phyloP scores from a whole-genome alignment of 2,329 filamentous ascomycete species.

The Beauveria sp. region DNA sequence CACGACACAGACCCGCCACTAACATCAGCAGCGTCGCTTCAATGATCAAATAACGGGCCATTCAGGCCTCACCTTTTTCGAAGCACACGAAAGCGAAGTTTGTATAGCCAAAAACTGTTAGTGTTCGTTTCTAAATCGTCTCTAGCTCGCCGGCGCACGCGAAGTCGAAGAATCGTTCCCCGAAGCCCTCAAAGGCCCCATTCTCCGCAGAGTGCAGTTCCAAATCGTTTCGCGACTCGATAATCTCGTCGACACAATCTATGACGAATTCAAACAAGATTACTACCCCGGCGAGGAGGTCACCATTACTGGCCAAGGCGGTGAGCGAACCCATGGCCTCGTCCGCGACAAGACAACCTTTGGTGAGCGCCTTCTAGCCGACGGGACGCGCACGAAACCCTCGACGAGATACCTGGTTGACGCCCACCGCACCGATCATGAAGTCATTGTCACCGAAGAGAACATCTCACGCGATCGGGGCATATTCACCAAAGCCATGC shows the following conservation, averaged over 20 bases:
- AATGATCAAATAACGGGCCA: slow-evolving; percentile 95
- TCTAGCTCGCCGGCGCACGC: slow-evolving; percentile 66
- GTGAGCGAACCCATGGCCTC: slow-evolving; percentile 62
- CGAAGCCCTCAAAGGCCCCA: slow-evolving; percentile 81
- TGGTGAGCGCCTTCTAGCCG: slow-evolving; percentile 47
- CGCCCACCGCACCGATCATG: slow-evolving; percentile 60
- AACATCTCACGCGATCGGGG: slow-evolving; percentile 84
- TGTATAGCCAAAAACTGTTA: slow-evolving; percentile 23
- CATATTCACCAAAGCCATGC: slow-evolving; percentile 87
- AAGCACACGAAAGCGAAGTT: slow-evolving; percentile 87
- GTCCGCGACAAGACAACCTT: slow-evolving; percentile 84
- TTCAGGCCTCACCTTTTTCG: slow-evolving; percentile 84
- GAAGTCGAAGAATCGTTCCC: slow-evolving; percentile 91
- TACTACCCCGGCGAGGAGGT: slow-evolving; percentile 87
- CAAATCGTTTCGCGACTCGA: slow-evolving; percentile 85
- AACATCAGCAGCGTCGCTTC: slow-evolving; percentile 60
- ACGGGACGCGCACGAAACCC: slow-evolving; percentile 63
- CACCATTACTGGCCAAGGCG: slow-evolving; percentile 60
- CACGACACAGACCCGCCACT: neutral
- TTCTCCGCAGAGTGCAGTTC: slow-evolving; percentile 86
- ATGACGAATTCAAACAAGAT: slow-evolving; percentile 75
- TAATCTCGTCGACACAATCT: slow-evolving; percentile 61
- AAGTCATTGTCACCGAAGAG: slow-evolving; percentile 71
- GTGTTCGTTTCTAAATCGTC: neutral
- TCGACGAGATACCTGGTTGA: slow-evolving; percentile 77